These are phyloP conservation scores for Meira nashicola DNA, from an alignment of 1,284 basidiomycete genomes.

Conservation along the genomic window DNA sequence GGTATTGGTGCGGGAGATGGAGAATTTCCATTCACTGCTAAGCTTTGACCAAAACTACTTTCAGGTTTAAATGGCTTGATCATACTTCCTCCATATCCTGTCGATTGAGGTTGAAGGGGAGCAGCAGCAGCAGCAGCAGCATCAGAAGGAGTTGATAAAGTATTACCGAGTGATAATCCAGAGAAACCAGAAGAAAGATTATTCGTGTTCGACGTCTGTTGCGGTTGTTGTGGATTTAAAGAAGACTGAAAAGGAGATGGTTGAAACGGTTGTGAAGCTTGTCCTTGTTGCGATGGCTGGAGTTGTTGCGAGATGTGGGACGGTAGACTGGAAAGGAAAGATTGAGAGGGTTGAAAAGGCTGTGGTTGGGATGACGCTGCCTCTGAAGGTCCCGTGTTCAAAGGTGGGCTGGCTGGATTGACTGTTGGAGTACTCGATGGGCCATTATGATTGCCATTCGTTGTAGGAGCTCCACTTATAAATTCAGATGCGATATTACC, in stretches of 20 bases:
- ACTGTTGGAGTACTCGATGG: no score
- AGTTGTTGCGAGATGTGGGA: no score
- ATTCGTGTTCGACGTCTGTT: conserved; percentile 4
- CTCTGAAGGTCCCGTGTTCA: neutral
- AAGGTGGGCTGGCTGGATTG: no score
- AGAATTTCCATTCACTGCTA: conserved; percentile 21
- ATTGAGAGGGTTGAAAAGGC: no score
- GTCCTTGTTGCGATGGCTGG: no score
- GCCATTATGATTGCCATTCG: conserved; percentile 6
- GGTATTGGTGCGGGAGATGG: conserved; percentile 8
- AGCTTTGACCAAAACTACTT: conserved; percentile 30
- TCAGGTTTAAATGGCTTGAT: conserved; percentile 36
- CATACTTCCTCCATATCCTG: conserved; percentile 34
- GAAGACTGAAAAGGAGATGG: neutral
- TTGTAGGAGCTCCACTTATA: conserved; percentile 19
- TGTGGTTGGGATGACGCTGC: conserved; percentile 12
- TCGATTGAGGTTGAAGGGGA: conserved; percentile 31
- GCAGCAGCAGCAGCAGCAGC: conserved; percentile 13
- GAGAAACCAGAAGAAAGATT: conserved; percentile 21
- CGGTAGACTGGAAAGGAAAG: no score
- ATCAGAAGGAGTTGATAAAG: no score
- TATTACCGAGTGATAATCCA: conserved; percentile 23
- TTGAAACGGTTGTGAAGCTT: no score
- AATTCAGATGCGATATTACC: conserved; percentile 54
- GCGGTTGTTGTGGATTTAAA: conserved; percentile 7